Evolutionary conservation across 345 rosid genomes (phyloP).

Genomic region (Populus alba): DNA sequence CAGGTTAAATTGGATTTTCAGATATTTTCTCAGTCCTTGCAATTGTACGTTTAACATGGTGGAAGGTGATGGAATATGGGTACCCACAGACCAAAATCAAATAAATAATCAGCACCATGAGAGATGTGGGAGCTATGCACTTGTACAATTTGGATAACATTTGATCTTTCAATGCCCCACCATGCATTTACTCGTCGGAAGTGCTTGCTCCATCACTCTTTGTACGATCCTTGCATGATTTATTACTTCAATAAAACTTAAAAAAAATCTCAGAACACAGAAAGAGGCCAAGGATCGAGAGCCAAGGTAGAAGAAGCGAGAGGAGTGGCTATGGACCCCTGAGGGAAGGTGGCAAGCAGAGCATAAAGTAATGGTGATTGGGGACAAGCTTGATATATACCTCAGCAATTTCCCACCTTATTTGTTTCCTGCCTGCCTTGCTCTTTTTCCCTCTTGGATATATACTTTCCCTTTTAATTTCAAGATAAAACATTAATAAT

Average conservation of each 20-base stretch:
- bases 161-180: not conserved
- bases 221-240: not conserved
- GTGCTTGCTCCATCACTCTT: not conserved
- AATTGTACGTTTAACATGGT: not conserved
- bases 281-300: not conserved
- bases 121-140: slow-evolving; percentile 6
- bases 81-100: not conserved
- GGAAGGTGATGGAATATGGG: slow-evolving; percentile 5
- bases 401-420: slow-evolving; percentile 4
- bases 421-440: not conserved
- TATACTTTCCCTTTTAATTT: not conserved
- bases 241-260: not conserved
- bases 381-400: slow-evolving; percentile 3
- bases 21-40: not conserved
- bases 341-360: slow-evolving; percentile 1
- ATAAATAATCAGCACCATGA: not conserved
- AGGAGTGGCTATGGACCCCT: not conserved
- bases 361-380: not conserved
- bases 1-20: too few species aligned
- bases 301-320: not conserved
- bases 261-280: not conserved
- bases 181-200: not conserved
- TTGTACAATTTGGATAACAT: not conserved
- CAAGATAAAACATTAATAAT: too few species aligned
- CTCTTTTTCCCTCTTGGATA: not conserved